phyloP scores from a whole-genome alignment of 164 flowering plant species.

The Stephania cephalantha region DNA sequence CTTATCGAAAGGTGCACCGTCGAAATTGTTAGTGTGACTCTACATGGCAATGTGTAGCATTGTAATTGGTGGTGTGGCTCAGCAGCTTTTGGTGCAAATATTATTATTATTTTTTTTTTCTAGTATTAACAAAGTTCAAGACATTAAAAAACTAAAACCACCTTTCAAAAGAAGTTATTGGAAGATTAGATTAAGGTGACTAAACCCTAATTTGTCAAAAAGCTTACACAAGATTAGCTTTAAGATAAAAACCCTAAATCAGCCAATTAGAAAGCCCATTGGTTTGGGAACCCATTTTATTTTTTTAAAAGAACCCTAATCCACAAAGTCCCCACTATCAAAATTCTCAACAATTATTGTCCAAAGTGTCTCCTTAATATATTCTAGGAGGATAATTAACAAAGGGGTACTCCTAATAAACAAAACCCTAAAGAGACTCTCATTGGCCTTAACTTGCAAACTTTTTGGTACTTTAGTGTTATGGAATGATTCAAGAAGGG shows the following conservation, averaged over 20 bases:
- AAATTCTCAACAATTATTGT: neutral
- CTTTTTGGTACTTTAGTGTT: neutral
- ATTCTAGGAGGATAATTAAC: neutral
- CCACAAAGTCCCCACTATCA: conserved; percentile 1
- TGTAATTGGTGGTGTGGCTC: conserved; percentile 8
- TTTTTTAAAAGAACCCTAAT: conserved; percentile 10
- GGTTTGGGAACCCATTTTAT: neutral
- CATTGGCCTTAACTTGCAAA: neutral
- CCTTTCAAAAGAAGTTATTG: conserved; percentile 9
- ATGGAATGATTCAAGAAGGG: conserved; percentile 11
- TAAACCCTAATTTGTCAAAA: conserved; percentile 12
- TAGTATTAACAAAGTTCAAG: neutral
- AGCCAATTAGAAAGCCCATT: conserved; percentile 6
- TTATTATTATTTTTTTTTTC: neutral
- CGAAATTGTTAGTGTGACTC: conserved; percentile 1
- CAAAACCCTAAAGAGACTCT: conserved; percentile 13
- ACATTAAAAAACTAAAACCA: conserved; percentile 2
- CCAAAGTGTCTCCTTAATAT: neutral
- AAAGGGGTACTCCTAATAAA: neutral
- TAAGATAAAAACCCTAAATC: conserved; percentile 7
- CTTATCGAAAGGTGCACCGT: neutral
- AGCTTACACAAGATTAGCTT: neutral
- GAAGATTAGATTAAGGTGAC: neutral
- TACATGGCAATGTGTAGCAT: neutral
- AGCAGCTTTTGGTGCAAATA: neutral